phyloP scores from a whole-genome alignment of 257 asterid species.

The Gentiana straminea region DNA sequence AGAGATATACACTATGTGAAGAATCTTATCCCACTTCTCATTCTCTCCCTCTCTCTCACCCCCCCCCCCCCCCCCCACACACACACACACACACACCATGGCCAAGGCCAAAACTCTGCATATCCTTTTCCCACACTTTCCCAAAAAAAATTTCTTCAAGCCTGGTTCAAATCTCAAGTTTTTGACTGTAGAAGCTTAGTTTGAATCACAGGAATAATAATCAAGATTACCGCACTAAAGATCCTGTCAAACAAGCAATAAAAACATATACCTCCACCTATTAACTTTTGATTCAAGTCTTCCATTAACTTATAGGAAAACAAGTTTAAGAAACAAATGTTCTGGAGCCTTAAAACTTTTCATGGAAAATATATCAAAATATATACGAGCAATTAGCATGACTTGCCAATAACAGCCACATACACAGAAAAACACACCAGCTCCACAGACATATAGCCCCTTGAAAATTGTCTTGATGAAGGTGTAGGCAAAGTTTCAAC shows the following conservation, averaged over 20 bases:
- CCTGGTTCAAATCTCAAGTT: background rate
- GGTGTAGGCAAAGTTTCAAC: too few relatives aligned
- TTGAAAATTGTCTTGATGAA: background rate
- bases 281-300: background rate
- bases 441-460: background rate
- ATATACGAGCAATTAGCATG: background rate
- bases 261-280: background rate
- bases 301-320: background rate
- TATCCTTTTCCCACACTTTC: background rate
- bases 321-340: background rate
- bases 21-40: too few relatives aligned
- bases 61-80: too few relatives aligned
- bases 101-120: background rate
- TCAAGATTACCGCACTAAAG: background rate
- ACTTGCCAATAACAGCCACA: background rate
- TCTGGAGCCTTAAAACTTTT: background rate
- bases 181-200: background rate
- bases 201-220: background rate
- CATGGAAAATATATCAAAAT: background rate
- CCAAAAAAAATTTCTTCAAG: background rate
- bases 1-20: too few relatives aligned
- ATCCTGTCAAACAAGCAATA: background rate
- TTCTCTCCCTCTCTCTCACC: too few relatives aligned
- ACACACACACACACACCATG: too few relatives aligned
- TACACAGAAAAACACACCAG: background rate